Evolutionary conservation across 805 yeast genomes (phyloP), one percentile per base, ranked within the genome.

Genomic region (Zygosaccharomyces lentus): DNA sequence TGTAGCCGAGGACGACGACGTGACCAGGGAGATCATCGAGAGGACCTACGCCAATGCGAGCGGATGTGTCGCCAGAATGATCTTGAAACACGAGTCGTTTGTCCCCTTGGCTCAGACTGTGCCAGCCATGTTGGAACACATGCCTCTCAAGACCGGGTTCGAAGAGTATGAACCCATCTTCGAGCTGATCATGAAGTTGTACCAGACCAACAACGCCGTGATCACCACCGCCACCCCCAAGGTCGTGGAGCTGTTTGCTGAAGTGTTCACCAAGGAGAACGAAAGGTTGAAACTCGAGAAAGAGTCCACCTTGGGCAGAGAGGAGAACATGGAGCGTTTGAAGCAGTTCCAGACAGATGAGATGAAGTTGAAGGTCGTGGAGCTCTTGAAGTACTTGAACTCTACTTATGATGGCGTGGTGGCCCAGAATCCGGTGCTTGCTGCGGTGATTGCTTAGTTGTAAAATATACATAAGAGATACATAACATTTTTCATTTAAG

Each of bases 31-130:
- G 54, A 84, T 80, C 49, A 78, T 87, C 57, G 82, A 83, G 69
- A 78, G 96, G 71, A 81, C 95, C 5, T 80, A 79, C 56, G 96
- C 98, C 49, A 93, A 93, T 67, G 96, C 96, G 4, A 84, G 93
- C 67, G 99, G 99, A 36, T 93, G 98, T 77, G 96, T 90, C 47
- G 90, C 96, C 13, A 81, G 99, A 69, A 76, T 93, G 86, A 78
- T 86, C 10, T 71, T 87, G 65, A 82, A 84, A 63, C 77, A 85
- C 65, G 81, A 79, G 58, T 70, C 68, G 31, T 76, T 84, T 30
- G 81, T 90, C 55, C 97, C 97, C 49, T 68, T 88, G 54, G 80
- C 76, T 49, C 89, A 81, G 46, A 78, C 91, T 35, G 71, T 85
- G 17, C 95, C 96, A 41, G 77, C 75, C 19, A 73, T 93, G 59